These are phyloP conservation scores for Reutealis trisperma DNA, from an alignment of 345 rosid species.

Conservation along the genomic window DNA sequence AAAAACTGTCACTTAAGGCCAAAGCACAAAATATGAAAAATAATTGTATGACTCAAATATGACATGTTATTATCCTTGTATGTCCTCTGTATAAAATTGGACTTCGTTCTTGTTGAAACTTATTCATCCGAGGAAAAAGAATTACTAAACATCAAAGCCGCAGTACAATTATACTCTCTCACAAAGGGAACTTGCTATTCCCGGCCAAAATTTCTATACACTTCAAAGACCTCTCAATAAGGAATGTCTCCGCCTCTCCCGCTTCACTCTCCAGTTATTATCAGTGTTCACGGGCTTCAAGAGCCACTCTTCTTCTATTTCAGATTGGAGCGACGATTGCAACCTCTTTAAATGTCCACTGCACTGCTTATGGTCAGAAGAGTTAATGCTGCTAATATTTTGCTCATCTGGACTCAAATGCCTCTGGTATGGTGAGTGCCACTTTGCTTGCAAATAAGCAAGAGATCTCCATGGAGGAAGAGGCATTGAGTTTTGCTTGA, in stretches of 20 bases:
- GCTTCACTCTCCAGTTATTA: constrained; percentile 47
- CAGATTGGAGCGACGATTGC: constrained; percentile 58
- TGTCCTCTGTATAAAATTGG: constrained; percentile 25
- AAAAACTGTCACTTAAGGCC: not conserved
- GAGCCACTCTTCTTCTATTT: constrained; percentile 52
- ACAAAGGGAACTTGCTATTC: constrained; percentile 29
- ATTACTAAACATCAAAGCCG: constrained; percentile 39
- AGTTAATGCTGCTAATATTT: constrained; percentile 24
- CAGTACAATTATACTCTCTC: constrained; percentile 35
- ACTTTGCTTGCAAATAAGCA: constrained; percentile 78
- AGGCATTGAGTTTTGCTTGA: constrained; percentile 93
- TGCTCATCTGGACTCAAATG: constrained; percentile 44
- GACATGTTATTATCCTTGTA: constrained; percentile 17
- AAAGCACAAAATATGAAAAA: not conserved
- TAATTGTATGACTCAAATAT: constrained; percentile 2
- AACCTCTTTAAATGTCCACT: constrained; percentile 64
- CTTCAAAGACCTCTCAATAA: constrained; percentile 42
- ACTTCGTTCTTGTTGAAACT: constrained; percentile 26
- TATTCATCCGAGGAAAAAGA: constrained; percentile 25
- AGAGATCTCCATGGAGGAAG: constrained; percentile 97
- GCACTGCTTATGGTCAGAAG: constrained; percentile 56
- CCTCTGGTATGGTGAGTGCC: constrained; percentile 71
- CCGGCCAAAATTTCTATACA: constrained; percentile 28
- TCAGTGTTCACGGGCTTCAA: constrained; percentile 52
- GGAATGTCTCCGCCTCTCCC: constrained; percentile 49